Base-by-base conservation (phyloP, 768 basidiomycete genomes). In the Pleurotus cornucopiae region DNA sequence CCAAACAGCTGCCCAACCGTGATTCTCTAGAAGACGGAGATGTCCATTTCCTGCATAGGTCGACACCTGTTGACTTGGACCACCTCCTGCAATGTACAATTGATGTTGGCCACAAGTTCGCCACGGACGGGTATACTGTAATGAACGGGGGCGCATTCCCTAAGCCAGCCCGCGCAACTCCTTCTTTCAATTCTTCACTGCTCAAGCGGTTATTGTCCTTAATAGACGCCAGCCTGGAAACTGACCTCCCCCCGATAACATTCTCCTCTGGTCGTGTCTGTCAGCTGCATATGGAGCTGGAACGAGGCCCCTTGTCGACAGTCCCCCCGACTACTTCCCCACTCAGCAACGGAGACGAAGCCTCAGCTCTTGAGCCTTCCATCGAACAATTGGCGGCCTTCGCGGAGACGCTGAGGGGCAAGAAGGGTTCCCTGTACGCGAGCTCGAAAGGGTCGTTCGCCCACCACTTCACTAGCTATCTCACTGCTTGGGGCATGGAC, bases 401-500 rank as follows among this genome's bases (percentile, higher is more conserved):
- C 70, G 84, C 87, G 6, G 91, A 93, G 60, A 84, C 81, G 4
- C 71, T 98, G 49, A 85, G 85, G 64, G 92, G 94, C 12, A 91
- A 87, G 71, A 87, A 82, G 62, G 95, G 89, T 0, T 83, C 82
- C 0, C 72, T 99, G 23, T 90, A 95, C 65, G 92, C 96, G 5
- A 87, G 84, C 64, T 81, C 92, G n/a, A 84, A 81, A 60, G 91
- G 91, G 40, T 83, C 86, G 2, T 99, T 98, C 64, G 95, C 94
- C 0, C 90, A 89, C 51, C 92, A 97, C 69, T 76, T 99, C 37
- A 94, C 94, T 21, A 89, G 89, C 62, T 97, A 96, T 70, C 78
- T 99, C 57, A 91, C 90, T 18, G 83, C 89, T 4, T 98, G 96
- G 96, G 94, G 95, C 11, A 82, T 98, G 86, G 92, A 96, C 63